Conservation (phyloP, 208 protist genomes). For the Endotrypanum monterogeii region DNA sequence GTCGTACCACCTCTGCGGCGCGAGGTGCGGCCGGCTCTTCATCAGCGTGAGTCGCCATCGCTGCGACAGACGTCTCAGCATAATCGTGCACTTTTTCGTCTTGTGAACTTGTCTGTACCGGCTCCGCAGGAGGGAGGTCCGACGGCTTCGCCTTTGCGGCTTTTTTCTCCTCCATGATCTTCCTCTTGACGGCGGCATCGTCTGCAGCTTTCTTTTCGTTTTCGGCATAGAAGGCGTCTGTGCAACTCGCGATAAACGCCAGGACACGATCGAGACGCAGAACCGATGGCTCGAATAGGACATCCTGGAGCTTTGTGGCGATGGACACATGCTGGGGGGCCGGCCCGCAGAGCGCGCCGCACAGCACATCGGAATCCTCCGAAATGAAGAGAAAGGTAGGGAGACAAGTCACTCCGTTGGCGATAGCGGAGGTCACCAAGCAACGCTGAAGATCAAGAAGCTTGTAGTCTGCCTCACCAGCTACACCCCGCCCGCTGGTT, state of each 20-base stretch:
- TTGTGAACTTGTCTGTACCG: not conserved
- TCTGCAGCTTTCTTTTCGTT: conserved; percentile 26
- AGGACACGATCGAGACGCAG: conserved; percentile 72
- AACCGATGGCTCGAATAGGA: conserved; percentile 71
- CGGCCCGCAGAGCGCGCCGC: conserved; percentile 80
- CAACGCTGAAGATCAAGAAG: conserved; percentile 75
- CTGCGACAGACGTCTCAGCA: conserved; percentile 23
- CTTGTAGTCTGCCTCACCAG: conserved; percentile 91
- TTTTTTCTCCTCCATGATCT: conserved; percentile 8
- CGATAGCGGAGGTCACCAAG: conserved; percentile 40
- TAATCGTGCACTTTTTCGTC: conserved; percentile 9
- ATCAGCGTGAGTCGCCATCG: conserved; percentile 6
- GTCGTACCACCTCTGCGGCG: conserved; percentile 51
- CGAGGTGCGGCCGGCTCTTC: not conserved
- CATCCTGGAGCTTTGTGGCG: conserved; percentile 79
- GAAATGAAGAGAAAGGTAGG: conserved; percentile 84
- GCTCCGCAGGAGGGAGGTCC: too few relatives aligned
- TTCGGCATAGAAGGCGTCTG: conserved; percentile 52
- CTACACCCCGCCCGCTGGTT: conserved; percentile 75
- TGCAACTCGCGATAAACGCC: conserved; percentile 71
- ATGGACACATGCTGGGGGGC: conserved; percentile 69
- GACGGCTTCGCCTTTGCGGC: conserved; percentile 4
- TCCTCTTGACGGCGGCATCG: conserved; percentile 3
- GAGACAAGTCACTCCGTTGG: conserved; percentile 14
- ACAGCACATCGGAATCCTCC: conserved; percentile 88